phyloP scores from a whole-genome alignment of 2,329 filamentous ascomycete genomes.

The Penicillium sp. region DNA sequence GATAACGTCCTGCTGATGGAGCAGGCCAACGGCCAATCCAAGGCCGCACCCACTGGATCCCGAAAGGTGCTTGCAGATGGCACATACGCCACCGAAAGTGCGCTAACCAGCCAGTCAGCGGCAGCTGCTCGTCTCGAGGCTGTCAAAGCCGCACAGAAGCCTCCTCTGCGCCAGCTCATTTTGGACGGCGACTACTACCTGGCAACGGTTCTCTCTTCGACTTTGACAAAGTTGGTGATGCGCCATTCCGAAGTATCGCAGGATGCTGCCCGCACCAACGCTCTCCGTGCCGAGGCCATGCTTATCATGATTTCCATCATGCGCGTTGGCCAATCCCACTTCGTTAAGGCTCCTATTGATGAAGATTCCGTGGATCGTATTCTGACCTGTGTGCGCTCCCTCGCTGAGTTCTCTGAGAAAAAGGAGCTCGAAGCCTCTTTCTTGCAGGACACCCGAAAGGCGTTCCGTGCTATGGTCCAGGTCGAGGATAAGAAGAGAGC shows the following conservation, averaged over 20 bases:
- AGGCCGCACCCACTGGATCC: conserved; percentile 76
- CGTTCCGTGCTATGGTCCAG: conserved; percentile 95
- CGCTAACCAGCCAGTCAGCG: conserved; percentile 87
- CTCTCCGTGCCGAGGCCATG: conserved; percentile 94
- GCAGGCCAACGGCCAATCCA: conserved; percentile 77
- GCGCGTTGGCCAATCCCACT: conserved; percentile 96
- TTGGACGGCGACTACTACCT: conserved; percentile 97
- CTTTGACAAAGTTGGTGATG: conserved; percentile 96
- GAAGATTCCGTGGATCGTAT: conserved; percentile 98
- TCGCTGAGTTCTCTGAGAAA: conserved; percentile 84
- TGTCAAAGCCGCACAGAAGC: conserved; percentile 95
- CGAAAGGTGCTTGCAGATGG: conserved; percentile 92
- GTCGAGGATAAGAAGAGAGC: conserved; percentile 96
- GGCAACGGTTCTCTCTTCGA: conserved; percentile 90
- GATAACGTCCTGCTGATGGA: conserved; percentile 63
- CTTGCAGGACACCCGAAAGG: conserved; percentile 89
- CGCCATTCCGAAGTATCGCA: conserved; percentile 89
- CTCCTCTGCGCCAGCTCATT: conserved; percentile 88
- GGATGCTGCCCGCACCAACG: conserved; percentile 84
- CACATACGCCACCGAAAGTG: conserved; percentile 95
- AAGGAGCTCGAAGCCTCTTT: conserved; percentile 91
- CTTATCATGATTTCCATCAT: conserved; percentile 99
- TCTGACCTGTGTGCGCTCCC: conserved; percentile 92
- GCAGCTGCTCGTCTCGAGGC: conserved; percentile 89
- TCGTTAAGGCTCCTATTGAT: conserved; percentile 94